Evolutionary conservation across 1,284 basidiomycete species (phyloP).

Genomic region (Wallemia mellicola): DNA sequence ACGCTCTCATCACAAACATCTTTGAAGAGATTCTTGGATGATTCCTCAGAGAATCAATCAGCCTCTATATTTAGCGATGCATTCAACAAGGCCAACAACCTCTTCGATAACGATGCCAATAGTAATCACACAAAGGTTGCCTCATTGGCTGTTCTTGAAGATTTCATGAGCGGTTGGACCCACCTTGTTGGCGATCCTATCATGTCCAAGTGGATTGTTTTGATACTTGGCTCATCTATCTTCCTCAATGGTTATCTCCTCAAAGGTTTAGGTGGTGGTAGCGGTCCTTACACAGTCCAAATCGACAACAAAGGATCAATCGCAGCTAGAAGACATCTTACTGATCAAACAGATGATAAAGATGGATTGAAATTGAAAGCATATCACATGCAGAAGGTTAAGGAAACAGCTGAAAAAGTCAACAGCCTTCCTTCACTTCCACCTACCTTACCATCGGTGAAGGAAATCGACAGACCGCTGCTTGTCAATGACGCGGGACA

Average conservation of each 20-base stretch:
- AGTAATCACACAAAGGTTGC: constrained; percentile 3
- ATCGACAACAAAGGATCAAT: constrained; percentile 16
- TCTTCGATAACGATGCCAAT: constrained; percentile 4
- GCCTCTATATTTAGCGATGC: neutral
- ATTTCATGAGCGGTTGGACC: constrained; percentile 82
- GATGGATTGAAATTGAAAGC: neutral
- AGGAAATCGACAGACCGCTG: neutral
- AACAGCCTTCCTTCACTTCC: neutral
- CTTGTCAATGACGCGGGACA: neutral
- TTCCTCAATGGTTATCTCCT: constrained; percentile 79
- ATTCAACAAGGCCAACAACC: neutral
- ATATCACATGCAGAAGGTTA: neutral
- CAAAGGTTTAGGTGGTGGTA: constrained; percentile 27
- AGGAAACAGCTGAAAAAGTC: neutral
- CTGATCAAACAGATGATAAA: neutral
- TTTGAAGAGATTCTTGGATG: constrained; percentile 24
- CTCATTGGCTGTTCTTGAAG: constrained; percentile 31
- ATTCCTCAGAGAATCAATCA: constrained; percentile 8
- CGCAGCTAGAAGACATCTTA: constrained; percentile 9
- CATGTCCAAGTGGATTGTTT: constrained; percentile 81
- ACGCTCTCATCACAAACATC: constrained; percentile 51
- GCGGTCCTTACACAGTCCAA: constrained; percentile 11
- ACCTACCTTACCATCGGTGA: neutral
- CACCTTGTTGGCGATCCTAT: constrained; percentile 82
- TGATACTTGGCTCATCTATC: constrained; percentile 58